Conservation (phyloP, 176 grass and related monocot genomes). For the Puya raimondii region DNA sequence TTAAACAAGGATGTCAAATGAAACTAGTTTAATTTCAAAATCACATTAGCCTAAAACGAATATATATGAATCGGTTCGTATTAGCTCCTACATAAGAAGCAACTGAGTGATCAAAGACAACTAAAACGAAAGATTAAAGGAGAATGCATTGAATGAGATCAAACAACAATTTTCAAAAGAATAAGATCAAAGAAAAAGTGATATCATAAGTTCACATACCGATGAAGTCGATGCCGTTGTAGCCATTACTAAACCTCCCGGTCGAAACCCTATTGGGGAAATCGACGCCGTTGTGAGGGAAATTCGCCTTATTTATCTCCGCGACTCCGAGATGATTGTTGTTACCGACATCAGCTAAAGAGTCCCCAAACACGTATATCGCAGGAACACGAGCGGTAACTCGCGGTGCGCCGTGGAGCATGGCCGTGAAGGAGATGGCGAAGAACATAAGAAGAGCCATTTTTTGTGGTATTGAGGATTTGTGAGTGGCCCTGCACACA, state of each 20-base stretch:
- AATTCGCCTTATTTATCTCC: slow-evolving; percentile 11
- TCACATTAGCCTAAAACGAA: too few relatives aligned
- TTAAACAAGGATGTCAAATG: too few relatives aligned
- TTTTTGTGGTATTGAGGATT: not conserved
- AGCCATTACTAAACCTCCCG: slow-evolving; percentile 33
- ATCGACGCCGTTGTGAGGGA: slow-evolving; percentile 22
- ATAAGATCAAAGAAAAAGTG: not conserved
- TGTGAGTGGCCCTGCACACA: too few relatives aligned
- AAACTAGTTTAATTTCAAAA: too few relatives aligned
- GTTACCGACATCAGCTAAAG: slow-evolving; percentile 30
- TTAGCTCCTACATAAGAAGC: too few relatives aligned
- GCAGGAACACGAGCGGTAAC: slow-evolving; percentile 16
- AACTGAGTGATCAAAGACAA: too few relatives aligned
- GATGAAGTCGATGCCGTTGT: slow-evolving; percentile 23
- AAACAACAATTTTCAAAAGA: not conserved
- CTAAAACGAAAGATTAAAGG: too few relatives aligned
- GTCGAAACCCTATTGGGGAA: slow-evolving; percentile 10
- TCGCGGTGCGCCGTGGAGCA: not conserved
- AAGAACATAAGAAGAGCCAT: slow-evolving; percentile 1
- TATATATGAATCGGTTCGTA: too few relatives aligned
- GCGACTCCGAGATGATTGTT: slow-evolving; percentile 21
- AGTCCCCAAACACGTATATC: slow-evolving; percentile 36
- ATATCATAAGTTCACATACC: slow-evolving; percentile 8
- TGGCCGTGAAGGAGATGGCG: slow-evolving; percentile 2
- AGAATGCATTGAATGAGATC: too few relatives aligned